Evolutionary conservation across 176 grass and related monocot species (phyloP).

Genomic region (Canna indica): DNA sequence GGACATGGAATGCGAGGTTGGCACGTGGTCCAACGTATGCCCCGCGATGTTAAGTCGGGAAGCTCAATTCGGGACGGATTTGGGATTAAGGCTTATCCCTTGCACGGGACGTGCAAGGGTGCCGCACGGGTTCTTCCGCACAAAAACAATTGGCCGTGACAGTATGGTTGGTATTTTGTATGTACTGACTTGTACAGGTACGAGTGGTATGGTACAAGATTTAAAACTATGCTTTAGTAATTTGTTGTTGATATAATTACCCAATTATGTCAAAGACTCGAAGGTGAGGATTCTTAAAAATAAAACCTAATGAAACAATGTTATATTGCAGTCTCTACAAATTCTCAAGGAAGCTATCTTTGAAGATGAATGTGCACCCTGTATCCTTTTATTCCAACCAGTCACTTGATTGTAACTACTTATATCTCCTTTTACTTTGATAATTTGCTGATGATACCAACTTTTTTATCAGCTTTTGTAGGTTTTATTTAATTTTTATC

Average conservation of each 20-base stretch:
- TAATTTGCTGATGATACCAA: neutral
- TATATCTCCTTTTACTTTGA: neutral
- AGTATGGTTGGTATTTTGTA: too few species aligned
- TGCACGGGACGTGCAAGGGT: too few species aligned
- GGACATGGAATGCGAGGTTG: too few species aligned
- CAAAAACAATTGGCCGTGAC: too few species aligned
- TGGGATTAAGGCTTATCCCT: too few species aligned
- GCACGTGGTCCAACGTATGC: too few species aligned
- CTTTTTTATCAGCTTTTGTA: neutral
- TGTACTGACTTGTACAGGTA: too few species aligned
- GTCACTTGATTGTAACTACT: neutral
- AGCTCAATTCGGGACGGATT: too few species aligned
- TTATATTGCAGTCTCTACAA: slow-evolving; percentile 60
- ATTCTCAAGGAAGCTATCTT: slow-evolving; percentile 93
- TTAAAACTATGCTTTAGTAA: neutral
- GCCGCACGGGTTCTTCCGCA: too few species aligned
- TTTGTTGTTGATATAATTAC: neutral
- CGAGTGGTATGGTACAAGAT: too few species aligned
- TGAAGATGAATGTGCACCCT: slow-evolving; percentile 61
- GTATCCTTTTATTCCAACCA: slow-evolving; percentile 48
- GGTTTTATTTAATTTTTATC: neutral
- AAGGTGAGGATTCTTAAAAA: neutral
- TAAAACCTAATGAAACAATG: neutral
- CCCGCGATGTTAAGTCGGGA: too few species aligned
- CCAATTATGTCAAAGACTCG: neutral